A percentile compares a stretch with the other conserved stretches of the same genome.
Evolutionary conservation across 805 yeast genomes (phyloP).

Genomic region (Debaryomyces maramus): DNA sequence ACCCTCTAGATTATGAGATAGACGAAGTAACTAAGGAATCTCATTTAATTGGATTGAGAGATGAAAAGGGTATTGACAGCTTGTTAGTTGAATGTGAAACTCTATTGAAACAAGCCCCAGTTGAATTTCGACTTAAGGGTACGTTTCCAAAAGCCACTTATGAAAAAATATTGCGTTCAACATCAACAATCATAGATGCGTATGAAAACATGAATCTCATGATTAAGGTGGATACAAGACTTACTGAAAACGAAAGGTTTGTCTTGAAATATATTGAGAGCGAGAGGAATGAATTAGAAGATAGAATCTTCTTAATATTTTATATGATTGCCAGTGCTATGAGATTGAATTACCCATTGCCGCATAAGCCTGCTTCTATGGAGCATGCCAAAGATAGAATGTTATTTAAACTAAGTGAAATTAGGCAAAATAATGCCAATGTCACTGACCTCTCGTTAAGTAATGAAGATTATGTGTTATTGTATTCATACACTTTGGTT

Average conservation of each 20-base stretch:
- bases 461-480: constrained; percentile 73
- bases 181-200: constrained; percentile 69
- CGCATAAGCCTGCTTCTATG: constrained; percentile 74
- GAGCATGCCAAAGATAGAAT: constrained; percentile 71
- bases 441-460: constrained; percentile 35
- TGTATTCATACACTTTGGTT: constrained; percentile 74
- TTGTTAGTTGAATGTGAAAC: constrained; percentile 61
- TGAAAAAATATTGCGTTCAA: constrained; percentile 49
- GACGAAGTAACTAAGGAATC: constrained; percentile 19
- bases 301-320: constrained; percentile 70
- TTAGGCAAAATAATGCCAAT: constrained; percentile 35
- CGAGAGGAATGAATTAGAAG: constrained; percentile 70
- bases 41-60: constrained; percentile 44
- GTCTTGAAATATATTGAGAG: constrained; percentile 54
- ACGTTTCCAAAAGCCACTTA: constrained; percentile 59
- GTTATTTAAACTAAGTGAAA: constrained; percentile 61
- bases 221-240: constrained; percentile 58
- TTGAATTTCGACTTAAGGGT: constrained; percentile 75
- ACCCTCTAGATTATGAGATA: constrained; percentile 55
- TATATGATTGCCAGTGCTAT: constrained; percentile 79
- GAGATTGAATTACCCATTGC: constrained; percentile 73
- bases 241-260: constrained; percentile 52
- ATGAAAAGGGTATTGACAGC: constrained; percentile 47
- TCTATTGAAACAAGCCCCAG: constrained; percentile 67
- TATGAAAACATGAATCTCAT: constrained; percentile 72